These are phyloP conservation scores for Entonaema liquescens DNA, from an alignment of 495 filamentous ascomycete species.

Conservation along the genomic window DNA sequence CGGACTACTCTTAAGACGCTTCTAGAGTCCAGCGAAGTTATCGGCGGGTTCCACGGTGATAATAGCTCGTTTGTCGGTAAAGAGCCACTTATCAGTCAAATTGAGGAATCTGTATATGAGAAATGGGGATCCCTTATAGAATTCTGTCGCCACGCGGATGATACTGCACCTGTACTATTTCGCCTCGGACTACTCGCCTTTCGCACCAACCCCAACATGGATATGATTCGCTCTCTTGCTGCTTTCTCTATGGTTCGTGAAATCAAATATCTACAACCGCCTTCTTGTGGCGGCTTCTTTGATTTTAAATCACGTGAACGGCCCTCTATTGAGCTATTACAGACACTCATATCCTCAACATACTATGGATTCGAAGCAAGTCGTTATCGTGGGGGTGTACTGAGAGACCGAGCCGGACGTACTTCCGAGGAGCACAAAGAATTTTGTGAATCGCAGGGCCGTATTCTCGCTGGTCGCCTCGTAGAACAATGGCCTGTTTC, in stretches of 20 bases:
- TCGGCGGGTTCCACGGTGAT: constrained; percentile 47
- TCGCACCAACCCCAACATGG: constrained; percentile 39
- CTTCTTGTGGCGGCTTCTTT: constrained; percentile 39
- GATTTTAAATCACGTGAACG: constrained; percentile 43
- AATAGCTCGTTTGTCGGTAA: constrained; percentile 25
- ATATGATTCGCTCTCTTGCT: constrained; percentile 41
- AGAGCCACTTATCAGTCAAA: constrained; percentile 46
- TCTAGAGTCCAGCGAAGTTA: constrained; percentile 42
- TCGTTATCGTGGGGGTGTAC: neutral
- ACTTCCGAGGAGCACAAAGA: constrained; percentile 39
- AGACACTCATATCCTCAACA: constrained; percentile 25
- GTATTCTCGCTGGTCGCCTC: constrained; percentile 40
- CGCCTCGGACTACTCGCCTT: constrained; percentile 41
- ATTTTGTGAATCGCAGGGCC: constrained; percentile 40
- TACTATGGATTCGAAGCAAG: constrained; percentile 16
- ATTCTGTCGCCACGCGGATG: constrained; percentile 37
- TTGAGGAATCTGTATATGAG: constrained; percentile 47
- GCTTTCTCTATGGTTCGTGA: constrained; percentile 44
- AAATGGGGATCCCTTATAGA: constrained; percentile 52
- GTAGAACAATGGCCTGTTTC: constrained; percentile 49
- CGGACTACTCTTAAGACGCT: constrained; percentile 30
- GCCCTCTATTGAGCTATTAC: constrained; percentile 45
- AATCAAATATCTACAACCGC: constrained; percentile 41
- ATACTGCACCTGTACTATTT: constrained; percentile 43
- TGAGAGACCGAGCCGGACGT: constrained; percentile 22